Evolutionary conservation across 2,329 filamentous ascomycete species (phyloP).

Genomic region (Exophiala viscosa): DNA sequence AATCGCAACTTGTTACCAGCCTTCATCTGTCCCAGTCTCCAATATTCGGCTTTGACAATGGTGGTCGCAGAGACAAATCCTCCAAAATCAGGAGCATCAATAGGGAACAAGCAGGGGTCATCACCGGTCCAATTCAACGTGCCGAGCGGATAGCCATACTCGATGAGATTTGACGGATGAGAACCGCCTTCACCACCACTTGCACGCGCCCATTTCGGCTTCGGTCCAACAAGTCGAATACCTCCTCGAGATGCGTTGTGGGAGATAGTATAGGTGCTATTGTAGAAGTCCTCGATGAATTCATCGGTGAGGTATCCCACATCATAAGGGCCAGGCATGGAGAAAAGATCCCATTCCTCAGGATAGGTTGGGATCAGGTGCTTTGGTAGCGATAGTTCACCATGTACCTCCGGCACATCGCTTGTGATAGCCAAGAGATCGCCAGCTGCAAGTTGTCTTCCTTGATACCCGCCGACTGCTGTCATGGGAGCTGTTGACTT

Average conservation of each 20-base stretch:
- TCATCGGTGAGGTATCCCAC: slow-evolving; percentile 51
- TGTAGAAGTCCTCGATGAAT: slow-evolving; percentile 57
- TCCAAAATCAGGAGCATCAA: slow-evolving; percentile 59
- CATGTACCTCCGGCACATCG: slow-evolving; percentile 34
- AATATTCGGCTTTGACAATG: slow-evolving; percentile 55
- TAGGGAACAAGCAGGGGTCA: slow-evolving; percentile 57
- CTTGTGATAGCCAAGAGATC: slow-evolving; percentile 49
- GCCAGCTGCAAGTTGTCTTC: slow-evolving; percentile 52
- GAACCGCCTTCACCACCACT: slow-evolving; percentile 62
- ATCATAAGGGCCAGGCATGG: slow-evolving; percentile 56
- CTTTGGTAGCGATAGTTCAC: slow-evolving; percentile 41
- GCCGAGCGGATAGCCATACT: slow-evolving; percentile 59
- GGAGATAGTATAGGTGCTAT: slow-evolving; percentile 56
- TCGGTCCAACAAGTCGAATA: slow-evolving; percentile 57
- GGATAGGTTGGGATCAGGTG: slow-evolving; percentile 48
- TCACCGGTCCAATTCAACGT: slow-evolving; percentile 61
- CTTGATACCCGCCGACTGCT: slow-evolving; percentile 58
- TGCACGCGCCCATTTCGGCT: slow-evolving; percentile 55
- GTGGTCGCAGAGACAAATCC: slow-evolving; percentile 58
- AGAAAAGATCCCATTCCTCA: slow-evolving; percentile 50
- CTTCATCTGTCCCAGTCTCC: slow-evolving; percentile 61
- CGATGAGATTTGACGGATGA: slow-evolving; percentile 58
- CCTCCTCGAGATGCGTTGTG: slow-evolving; percentile 61
- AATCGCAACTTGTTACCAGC: slow-evolving; percentile 56
- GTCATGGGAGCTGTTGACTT: slow-evolving; percentile 59